A percentile compares a stretch with the other conserved stretches of the same genome.
These are phyloP conservation scores for Monilinia fructigena DNA, from an alignment of 2,329 filamentous ascomycete species.

Conservation along the genomic window DNA sequence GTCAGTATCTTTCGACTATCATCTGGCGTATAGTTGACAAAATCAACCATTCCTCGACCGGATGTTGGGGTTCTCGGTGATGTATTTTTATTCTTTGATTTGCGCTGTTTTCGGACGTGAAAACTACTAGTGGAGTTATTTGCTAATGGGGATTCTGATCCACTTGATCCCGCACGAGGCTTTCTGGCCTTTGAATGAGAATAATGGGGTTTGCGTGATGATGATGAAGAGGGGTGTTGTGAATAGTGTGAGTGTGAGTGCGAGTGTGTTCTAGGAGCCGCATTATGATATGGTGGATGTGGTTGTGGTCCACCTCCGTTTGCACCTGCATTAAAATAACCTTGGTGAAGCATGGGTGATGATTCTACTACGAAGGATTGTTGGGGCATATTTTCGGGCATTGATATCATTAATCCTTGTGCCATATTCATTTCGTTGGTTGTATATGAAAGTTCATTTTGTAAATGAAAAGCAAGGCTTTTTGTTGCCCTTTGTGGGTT, in stretches of 20 bases:
- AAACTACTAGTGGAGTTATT: constrained; percentile 23
- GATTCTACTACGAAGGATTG: constrained; percentile 32
- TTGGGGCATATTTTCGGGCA: constrained; percentile 30
- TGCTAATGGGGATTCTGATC: constrained; percentile 27
- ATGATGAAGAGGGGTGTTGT: constrained; percentile 17
- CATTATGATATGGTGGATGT: constrained; percentile 20
- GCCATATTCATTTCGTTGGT: constrained; percentile 29
- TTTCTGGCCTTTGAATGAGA: constrained; percentile 14
- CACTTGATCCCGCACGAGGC: constrained; percentile 23
- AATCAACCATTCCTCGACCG: constrained; percentile 51
- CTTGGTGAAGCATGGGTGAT: constrained; percentile 29
- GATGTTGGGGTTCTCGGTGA: constrained; percentile 42
- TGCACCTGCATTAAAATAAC: constrained; percentile 23
- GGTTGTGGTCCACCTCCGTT: constrained; percentile 14
- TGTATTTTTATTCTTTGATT: constrained; percentile 30
- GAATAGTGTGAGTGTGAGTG: constrained; percentile 23
- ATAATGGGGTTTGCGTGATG: constrained; percentile 21
- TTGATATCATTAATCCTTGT: constrained; percentile 38
- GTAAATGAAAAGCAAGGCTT: constrained; percentile 36
- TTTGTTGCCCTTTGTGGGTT: constrained; percentile 36
- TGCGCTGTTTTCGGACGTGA: constrained; percentile 36
- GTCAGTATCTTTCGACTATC: constrained; percentile 79
- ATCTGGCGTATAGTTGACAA: constrained; percentile 86
- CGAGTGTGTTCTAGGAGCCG: constrained; percentile 17
- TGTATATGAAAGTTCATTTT: constrained; percentile 35